Conservation (phyloP, 768 basidiomycete genomes). For the Termitomyces sp. region DNA sequence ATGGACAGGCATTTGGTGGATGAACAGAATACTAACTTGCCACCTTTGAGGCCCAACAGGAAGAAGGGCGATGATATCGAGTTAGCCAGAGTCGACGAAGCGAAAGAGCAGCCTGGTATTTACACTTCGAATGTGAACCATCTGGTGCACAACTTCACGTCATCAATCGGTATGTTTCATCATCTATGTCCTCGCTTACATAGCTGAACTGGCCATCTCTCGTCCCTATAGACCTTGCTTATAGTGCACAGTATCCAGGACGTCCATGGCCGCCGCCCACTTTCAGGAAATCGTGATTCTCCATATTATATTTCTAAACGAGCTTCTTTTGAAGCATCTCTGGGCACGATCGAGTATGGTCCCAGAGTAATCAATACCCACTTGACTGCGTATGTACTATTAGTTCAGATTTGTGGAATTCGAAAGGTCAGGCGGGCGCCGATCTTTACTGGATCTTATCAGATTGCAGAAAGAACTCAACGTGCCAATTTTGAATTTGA, state of each 20-base stretch:
- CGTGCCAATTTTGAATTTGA: background rate
- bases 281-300: conserved; percentile 24
- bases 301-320: background rate
- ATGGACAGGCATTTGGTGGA: conserved; percentile 20
- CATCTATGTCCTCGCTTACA: background rate
- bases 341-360: background rate
- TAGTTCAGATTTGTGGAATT: background rate
- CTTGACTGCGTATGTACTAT: background rate
- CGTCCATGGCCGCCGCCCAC: conserved; percentile 23
- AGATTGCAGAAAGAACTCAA: background rate
- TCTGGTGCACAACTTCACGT: conserved; percentile 60
- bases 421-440: background rate
- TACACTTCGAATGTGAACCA: conserved; percentile 35
- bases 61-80: conserved; percentile 33
- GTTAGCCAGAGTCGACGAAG: conserved; percentile 27
- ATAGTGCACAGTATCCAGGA: conserved; percentile 13
- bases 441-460: background rate
- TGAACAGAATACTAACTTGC: conserved; percentile 24
- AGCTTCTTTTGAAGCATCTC: background rate
- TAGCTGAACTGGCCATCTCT: background rate
- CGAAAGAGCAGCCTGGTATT: conserved; percentile 41
- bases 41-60: conserved; percentile 38
- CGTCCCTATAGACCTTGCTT: conserved; percentile 20
- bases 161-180: conserved; percentile 54
- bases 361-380: background rate